These are phyloP conservation scores for Rhododendron simsii DNA, from an alignment of 148 eudicot genomes.

Conservation along the genomic window DNA sequence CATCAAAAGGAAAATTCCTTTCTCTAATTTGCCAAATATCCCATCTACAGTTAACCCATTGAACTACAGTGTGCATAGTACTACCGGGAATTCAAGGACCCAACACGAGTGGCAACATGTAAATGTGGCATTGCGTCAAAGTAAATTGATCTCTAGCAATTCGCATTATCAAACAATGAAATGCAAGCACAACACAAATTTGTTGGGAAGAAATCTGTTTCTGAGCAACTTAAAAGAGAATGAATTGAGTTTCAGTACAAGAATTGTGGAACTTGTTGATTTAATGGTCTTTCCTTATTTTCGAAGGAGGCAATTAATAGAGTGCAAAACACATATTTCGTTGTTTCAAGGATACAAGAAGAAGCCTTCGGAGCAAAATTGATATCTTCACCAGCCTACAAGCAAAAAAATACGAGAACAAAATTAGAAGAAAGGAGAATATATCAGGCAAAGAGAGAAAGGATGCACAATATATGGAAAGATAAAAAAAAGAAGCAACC, in stretches of 20 bases:
- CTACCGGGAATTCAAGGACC: not conserved
- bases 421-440: constrained; percentile 5
- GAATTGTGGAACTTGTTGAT: not conserved
- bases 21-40: not conserved
- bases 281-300: not conserved
- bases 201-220: not conserved
- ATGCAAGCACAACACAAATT: not conserved
- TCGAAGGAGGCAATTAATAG: not conserved
- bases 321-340: constrained; percentile 1
- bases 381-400: constrained; percentile 54
- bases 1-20: not conserved
- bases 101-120: not conserved
- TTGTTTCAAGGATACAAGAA: constrained; percentile 65
- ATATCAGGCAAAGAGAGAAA: not conserved
- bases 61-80: not conserved
- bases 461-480: not conserved
- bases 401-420: not conserved
- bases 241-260: not conserved
- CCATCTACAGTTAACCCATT: not conserved
- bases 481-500: not conserved
- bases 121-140: not conserved
- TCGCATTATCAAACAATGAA: not conserved
- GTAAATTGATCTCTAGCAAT: not conserved
- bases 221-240: not conserved
- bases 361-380: constrained; percentile 40